Base-by-base conservation (phyloP, 1,284 basidiomycete species). In the Ustilago sp. region DNA sequence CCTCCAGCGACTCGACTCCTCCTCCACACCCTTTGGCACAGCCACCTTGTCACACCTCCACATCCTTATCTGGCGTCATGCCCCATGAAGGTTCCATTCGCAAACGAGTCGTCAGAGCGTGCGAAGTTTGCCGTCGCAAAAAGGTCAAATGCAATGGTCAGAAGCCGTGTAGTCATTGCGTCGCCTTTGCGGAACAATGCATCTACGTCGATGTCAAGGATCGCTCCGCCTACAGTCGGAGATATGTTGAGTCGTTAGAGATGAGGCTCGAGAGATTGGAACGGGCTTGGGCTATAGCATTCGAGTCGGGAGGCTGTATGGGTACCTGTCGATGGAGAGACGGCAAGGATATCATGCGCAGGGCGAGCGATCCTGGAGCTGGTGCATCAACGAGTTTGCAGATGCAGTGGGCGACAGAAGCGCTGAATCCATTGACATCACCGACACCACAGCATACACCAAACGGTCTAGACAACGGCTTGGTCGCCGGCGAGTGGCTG, bases 61-160 rank as follows among this genome's bases (percentile, higher is more conserved):
- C 53, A 4, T 38, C 68, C 3, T 28, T 38, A 17, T 11, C 47
- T 9, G 41, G 34, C 13, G 36, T 36, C 0, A 23, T 55, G 15
- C 39, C 75, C 11, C 39, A 43, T 8, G 70, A 74, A 19, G 72
- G 66, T 1, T 68, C 68, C 0, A 55, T 62, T 8, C 74, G 77
- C 9, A 77, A 80, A 17, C 70, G 78, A 3, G 70, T 77, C 15
- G 67, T 67, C 13, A 59, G 78, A 1, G 78, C 78, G 3, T 80
- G 78, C 59, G 78, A 80, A 41, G 68, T 77, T 3, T 80, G 78
- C 35, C 70, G 78, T 11, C 70, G 78, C 52, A 80, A 80, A 15
- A 80, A 80, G 59, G 76, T 80, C 69, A 75, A 76, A 55, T 80
- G 79, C 55, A 77, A 79, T 35, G 79, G 79, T n/a, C 57, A 70